Evolutionary conservation across 305 asterid species (phyloP).

Genomic region (Withania somnifera): DNA sequence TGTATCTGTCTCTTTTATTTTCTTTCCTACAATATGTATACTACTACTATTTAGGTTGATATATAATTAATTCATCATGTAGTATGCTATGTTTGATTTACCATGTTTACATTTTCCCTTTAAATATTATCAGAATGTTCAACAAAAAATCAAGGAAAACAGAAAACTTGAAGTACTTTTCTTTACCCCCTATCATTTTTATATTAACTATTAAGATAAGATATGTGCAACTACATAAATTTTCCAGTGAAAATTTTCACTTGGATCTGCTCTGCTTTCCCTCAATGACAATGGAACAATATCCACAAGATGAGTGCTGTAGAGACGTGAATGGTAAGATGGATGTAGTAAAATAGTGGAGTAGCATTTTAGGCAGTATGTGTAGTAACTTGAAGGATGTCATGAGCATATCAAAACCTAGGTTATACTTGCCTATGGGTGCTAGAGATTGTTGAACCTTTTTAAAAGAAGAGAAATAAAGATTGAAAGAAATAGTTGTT

Average conservation of each 20-base stretch:
- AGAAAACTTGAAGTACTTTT: too few species aligned
- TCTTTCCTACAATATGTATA: too few species aligned
- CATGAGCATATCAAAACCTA: background rate
- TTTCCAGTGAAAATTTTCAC: background rate
- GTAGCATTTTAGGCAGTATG: background rate
- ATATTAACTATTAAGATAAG: background rate
- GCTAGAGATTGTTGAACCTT: background rate
- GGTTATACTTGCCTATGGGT: background rate
- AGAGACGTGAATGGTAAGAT: background rate
- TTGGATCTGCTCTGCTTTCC: background rate
- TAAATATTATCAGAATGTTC: too few species aligned
- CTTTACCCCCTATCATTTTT: too few species aligned
- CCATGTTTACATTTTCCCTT: too few species aligned
- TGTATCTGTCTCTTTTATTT: too few species aligned
- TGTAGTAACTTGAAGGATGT: background rate
- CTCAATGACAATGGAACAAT: background rate
- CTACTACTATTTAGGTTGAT: too few species aligned
- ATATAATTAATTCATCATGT: too few species aligned
- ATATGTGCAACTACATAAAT: background rate
- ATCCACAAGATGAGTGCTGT: background rate
- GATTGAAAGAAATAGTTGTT: background rate
- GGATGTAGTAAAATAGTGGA: background rate
- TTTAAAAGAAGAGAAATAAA: background rate
- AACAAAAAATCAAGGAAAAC: too few species aligned
- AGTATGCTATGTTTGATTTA: too few species aligned